Conservation (phyloP, 805 yeast species). For the Ogataea polymorpha region DNA sequence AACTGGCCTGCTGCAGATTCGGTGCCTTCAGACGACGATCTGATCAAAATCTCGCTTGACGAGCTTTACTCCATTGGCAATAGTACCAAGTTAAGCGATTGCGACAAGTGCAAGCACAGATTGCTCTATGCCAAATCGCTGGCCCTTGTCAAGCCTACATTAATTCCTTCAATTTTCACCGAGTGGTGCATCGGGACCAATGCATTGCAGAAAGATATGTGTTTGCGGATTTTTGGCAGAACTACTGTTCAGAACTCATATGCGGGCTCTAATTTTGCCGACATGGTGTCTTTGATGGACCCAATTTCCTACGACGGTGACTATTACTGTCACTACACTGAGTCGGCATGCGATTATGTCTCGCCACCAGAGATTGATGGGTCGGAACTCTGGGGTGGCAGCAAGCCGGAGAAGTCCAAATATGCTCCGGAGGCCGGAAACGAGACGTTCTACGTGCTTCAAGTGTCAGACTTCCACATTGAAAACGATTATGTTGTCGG, state of each 20-base stretch:
- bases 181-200: conserved; percentile 42
- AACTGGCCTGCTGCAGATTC: conserved; percentile 1
- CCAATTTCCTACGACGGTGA: conserved; percentile 54
- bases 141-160: conserved; percentile 38
- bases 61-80: conserved; percentile 12
- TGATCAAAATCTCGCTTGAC: conserved; percentile 4
- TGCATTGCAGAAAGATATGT: conserved; percentile 23
- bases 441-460: conserved; percentile 57
- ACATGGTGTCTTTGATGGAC: conserved; percentile 49
- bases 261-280: conserved; percentile 47
- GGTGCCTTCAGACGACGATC: conserved; percentile 2
- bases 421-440: conserved; percentile 38
- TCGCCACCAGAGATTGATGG: conserved; percentile 47
- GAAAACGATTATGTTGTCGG: conserved; percentile 54
- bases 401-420: conserved; percentile 39
- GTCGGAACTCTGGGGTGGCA: conserved; percentile 44
- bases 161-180: conserved; percentile 39
- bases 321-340: conserved; percentile 56
- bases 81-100: conserved; percentile 17
- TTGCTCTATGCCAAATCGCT: conserved; percentile 37
- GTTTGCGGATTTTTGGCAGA: conserved; percentile 35
- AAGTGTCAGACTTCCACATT: conserved; percentile 64
- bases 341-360: conserved; percentile 53
- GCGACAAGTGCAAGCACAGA: conserved; percentile 36
- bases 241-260: conserved; percentile 36